Evolutionary conservation across 2,329 filamentous ascomycete genomes (phyloP).

Genomic region (Cytospora chrysosperma): DNA sequence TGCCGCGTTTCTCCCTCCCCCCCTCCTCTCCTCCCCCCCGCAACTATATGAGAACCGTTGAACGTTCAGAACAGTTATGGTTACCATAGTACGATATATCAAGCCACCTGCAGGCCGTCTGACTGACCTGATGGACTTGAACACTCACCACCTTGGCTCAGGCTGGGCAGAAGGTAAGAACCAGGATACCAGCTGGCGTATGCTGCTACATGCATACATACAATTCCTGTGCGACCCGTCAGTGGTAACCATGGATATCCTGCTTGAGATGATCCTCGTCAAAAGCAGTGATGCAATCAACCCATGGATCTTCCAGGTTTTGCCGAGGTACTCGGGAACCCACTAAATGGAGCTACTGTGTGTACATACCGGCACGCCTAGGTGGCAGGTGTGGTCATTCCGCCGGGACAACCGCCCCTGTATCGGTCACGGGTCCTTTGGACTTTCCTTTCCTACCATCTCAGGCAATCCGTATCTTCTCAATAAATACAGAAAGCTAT

Average conservation of each 20-base stretch:
- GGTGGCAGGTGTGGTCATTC: neutral
- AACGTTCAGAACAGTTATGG: no score
- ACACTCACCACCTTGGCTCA: no score
- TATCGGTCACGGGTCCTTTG: neutral
- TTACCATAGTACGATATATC: no score
- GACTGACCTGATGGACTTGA: no score
- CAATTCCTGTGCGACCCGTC: neutral
- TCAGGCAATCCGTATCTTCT: neutral
- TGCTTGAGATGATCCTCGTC: neutral
- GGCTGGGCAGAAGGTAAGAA: no score
- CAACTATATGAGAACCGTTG: no score
- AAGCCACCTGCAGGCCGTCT: no score
- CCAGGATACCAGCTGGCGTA: no score
- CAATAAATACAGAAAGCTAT: neutral
- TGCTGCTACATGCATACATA: no score
- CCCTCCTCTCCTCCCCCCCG: no score
- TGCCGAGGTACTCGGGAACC: conserved; percentile 19
- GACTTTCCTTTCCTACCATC: neutral
- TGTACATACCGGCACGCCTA: neutral
- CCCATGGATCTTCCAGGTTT: neutral
- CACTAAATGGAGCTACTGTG: conserved; percentile 12
- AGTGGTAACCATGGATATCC: no score
- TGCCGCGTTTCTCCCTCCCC: no score
- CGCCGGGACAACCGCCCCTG: neutral
- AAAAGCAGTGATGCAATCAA: conserved; percentile 1